These are phyloP conservation scores for Mycena alexandri DNA, from an alignment of 768 basidiomycete species.

Conservation along the genomic window DNA sequence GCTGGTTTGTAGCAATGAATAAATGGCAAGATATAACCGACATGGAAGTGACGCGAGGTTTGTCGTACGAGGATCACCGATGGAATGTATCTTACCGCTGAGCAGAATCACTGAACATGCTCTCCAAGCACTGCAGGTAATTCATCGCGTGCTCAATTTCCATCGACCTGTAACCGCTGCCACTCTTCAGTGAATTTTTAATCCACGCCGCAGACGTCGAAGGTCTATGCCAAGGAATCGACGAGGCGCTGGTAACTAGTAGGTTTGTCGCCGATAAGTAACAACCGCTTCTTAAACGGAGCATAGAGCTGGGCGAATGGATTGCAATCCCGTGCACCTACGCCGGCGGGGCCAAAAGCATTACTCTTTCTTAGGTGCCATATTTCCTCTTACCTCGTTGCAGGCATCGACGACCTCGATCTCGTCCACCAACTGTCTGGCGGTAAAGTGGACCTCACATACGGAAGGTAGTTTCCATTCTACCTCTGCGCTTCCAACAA, in stretches of 20 bases:
- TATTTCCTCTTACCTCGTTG: constrained; percentile 8
- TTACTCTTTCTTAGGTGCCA: background rate
- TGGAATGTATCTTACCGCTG: background rate
- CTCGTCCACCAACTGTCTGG: constrained; percentile 83
- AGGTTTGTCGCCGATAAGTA: constrained; percentile 42
- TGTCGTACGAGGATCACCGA: constrained; percentile 3
- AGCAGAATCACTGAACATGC: constrained; percentile 79
- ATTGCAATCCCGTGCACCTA: constrained; percentile 93
- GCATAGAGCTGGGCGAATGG: constrained; percentile 90
- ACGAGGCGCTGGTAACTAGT: constrained; percentile 88
- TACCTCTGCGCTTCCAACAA: background rate
- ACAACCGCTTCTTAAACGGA: constrained; percentile 28
- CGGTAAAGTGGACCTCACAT: constrained; percentile 77
- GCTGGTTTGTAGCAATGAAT: constrained; percentile 98
- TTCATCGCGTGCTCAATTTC: constrained; percentile 16
- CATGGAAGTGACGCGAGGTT: constrained; percentile 90
- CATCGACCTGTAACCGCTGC: constrained; percentile 4
- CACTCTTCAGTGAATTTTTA: constrained; percentile 82
- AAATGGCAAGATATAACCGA: constrained; percentile 98
- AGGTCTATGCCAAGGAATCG: constrained; percentile 96
- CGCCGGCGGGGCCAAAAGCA: constrained; percentile 95
- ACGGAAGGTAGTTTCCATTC: constrained; percentile 49
- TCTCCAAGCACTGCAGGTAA: constrained; percentile 88
- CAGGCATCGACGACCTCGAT: constrained; percentile 85
- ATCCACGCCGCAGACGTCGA: constrained; percentile 99